Base-by-base conservation (phyloP, 371 early-diverging fungal genomes). In the Mortierella sp. region DNA sequence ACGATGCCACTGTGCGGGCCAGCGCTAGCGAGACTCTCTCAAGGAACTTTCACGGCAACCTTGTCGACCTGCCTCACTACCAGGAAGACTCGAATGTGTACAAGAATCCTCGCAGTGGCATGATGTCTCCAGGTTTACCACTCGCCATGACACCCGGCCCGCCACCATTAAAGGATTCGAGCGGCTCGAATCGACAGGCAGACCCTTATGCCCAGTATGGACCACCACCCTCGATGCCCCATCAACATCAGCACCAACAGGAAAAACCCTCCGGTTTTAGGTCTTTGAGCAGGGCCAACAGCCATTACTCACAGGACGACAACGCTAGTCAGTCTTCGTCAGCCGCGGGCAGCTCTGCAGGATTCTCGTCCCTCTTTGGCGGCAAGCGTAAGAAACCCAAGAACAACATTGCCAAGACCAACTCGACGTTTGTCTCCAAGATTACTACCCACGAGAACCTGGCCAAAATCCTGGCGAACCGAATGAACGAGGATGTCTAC, bases 381-480 rank as follows among this genome's bases (percentile, higher is more conserved):
- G 80, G 78, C 38, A 88, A 89, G 65, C 77, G 80, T 28, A 91
- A 91, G 72, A 92, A 91, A 78, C 90, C 91, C 52, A 92, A 90
- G 72, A 91, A 90, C n/a, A 92, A 90, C 75, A 91, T 94, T 48
- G 88, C 92, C 50, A 93, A 93, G 72, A 93, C 93, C 24, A 91
- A 91, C 70, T 93, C 93, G 14, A 91, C 94, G 9, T 97, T 97
- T 91, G 97, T 98, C 48, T 87, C 92, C n/a, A 92, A 92, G 57
- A 95, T 98, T 42, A 91, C 95, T 6, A 95, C 97, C 10, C 92
- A 95, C 87, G 96, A 96, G 54, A 93, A 96, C 74, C 88, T 97
- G 55, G 95, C 96, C 16, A 93, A 93, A 78, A 94, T 96, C 73
- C 84, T 97, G n/a, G 90, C 95, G 42, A 90, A 91, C 75, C 87